phyloP scores from a whole-genome alignment of 2,329 filamentous ascomycete species.

The Phyllosticta paracitricarpa region DNA sequence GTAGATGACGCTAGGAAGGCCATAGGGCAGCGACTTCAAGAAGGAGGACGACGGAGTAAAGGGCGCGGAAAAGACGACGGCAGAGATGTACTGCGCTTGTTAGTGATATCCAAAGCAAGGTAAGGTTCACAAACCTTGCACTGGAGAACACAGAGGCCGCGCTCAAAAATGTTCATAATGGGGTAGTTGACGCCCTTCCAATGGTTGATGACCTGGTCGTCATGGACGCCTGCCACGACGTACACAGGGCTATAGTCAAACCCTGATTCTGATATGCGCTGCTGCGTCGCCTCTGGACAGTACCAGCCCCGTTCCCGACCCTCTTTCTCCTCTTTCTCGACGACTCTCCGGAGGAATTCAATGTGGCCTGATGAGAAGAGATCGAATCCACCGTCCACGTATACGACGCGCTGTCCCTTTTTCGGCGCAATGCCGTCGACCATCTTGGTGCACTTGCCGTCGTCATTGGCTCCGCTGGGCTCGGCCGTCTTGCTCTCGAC shows the following conservation, averaged over 20 bases:
- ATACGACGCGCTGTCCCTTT: constrained; percentile 76
- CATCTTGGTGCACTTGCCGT: constrained; percentile 56
- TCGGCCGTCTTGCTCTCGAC: constrained; percentile 10
- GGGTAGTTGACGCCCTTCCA: constrained; percentile 98
- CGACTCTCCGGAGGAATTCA: constrained; percentile 76
- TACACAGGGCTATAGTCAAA: constrained; percentile 73
- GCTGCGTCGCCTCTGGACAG: constrained; percentile 50
- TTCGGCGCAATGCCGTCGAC: constrained; percentile 62
- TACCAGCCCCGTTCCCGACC: constrained; percentile 67
- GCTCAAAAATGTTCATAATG: constrained; percentile 99
- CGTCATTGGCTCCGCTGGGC: constrained; percentile 41
- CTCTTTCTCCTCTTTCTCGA: constrained; percentile 59
- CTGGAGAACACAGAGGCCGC: constrained; percentile 87
- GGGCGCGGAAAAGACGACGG: constrained; percentile 81
- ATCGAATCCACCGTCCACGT: constrained; percentile 95
- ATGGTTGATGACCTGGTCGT: constrained; percentile 88
- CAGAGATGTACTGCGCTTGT: constrained; percentile 62
- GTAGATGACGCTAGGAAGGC: constrained; percentile 69
- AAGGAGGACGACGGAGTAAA: constrained; percentile 76
- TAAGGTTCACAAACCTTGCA: constrained; percentile 58
- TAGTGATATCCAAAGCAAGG: constrained; percentile 10
- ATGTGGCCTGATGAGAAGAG: constrained; percentile 96
- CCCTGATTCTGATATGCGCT: constrained; percentile 53
- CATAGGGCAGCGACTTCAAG: constrained; percentile 59
- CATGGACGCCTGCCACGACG: constrained; percentile 87